A percentile compares a stretch with the other conserved stretches of the same genome.
Conservation (phyloP, 1,284 basidiomycete species). For the Butyriboletus appendiculatus region DNA sequence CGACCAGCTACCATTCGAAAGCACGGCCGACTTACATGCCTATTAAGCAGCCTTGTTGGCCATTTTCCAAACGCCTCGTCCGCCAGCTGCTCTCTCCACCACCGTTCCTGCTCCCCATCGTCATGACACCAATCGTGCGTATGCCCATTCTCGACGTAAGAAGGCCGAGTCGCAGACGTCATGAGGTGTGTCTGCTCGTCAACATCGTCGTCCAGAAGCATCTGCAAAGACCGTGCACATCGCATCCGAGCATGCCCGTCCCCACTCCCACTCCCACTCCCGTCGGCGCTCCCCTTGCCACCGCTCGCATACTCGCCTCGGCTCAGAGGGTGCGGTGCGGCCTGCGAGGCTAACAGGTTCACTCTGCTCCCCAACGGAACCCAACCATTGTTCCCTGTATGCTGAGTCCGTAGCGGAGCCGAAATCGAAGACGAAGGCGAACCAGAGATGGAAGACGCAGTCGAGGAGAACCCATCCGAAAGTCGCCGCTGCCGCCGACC, state of each 20-base stretch:
- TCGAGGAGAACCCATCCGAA: conserved; percentile 31
- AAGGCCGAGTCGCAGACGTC: conserved; percentile 12
- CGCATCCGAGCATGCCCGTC: not conserved
- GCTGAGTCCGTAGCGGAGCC: conserved; percentile 60
- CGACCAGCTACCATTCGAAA: conserved; percentile 4
- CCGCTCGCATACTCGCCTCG: not conserved
- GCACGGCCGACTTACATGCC: conserved; percentile 51
- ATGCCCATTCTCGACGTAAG: conserved; percentile 14
- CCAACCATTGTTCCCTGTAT: conserved; percentile 53
- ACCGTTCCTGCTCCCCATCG: conserved; percentile 36
- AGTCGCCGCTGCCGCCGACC: conserved; percentile 32
- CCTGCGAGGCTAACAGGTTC: conserved; percentile 32
- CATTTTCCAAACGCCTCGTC: conserved; percentile 61
- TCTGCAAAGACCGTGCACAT: conserved; percentile 5
- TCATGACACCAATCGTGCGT: conserved; percentile 10
- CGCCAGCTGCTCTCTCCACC: conserved; percentile 41
- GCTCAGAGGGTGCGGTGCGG: not conserved
- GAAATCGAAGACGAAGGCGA: conserved; percentile 75
- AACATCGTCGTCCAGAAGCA: conserved; percentile 7
- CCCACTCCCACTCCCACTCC: not conserved
- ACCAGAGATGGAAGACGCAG: conserved; percentile 50
- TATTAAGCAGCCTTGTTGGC: conserved; percentile 66
- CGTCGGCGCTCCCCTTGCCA: not conserved
- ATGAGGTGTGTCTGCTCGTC: conserved; percentile 39
- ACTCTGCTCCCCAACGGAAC: conserved; percentile 60